Conservation (phyloP, 2,329 filamentous ascomycete genomes). For the Colletotrichum sp. region DNA sequence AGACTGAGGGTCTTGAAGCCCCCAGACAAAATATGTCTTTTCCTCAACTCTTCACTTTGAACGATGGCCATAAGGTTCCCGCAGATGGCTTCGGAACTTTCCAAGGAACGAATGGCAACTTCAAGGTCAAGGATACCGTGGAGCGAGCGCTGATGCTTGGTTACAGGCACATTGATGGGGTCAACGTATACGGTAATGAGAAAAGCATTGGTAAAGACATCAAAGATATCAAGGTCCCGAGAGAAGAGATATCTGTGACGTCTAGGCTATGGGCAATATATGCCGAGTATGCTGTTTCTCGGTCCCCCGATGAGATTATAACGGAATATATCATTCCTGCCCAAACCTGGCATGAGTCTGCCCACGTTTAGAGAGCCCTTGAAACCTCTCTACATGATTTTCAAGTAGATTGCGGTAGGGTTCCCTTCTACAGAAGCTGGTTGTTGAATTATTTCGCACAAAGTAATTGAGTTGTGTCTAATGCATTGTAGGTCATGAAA, state of each 20-base stretch:
- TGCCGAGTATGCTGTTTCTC: background rate
- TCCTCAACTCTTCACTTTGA: background rate
- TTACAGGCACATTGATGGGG: background rate
- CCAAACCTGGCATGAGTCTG: background rate
- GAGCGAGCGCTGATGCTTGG: background rate
- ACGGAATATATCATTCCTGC: background rate
- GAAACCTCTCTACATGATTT: background rate
- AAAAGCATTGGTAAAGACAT: background rate
- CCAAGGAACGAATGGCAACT: background rate
- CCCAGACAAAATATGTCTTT: background rate
- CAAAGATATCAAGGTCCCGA: background rate
- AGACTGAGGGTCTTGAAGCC: background rate
- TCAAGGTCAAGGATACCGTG: background rate
- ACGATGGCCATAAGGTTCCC: background rate
- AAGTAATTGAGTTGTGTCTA: background rate
- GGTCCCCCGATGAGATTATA: background rate
- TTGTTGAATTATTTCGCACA: background rate
- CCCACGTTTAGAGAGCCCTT: background rate
- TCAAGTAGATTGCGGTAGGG: background rate
- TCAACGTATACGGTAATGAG: background rate
- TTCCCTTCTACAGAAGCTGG: background rate
- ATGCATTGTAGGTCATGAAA: background rate
- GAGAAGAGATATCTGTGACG: background rate
- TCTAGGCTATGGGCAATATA: background rate
- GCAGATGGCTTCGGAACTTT: background rate